Conservation (phyloP, 805 yeast genomes). For the Candida schatavii region DNA sequence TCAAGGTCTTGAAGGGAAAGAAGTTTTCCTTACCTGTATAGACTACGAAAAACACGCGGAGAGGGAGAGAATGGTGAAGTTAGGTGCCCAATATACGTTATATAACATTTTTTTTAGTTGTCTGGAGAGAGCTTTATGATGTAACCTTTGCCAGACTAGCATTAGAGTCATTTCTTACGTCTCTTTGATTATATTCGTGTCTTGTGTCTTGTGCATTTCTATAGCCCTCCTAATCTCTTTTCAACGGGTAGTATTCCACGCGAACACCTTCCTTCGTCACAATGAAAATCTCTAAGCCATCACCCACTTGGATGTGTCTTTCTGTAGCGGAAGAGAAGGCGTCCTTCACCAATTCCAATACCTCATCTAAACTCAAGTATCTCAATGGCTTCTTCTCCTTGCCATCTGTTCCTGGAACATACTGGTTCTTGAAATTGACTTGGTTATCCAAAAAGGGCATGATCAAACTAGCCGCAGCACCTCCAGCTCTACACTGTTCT, state of each 20-base stretch:
- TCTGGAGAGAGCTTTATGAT: no score
- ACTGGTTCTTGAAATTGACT: constrained; percentile 93
- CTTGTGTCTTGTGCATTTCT: no score
- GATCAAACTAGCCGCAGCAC: constrained; percentile 92
- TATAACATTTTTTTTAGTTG: no score
- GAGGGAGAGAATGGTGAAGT: background rate
- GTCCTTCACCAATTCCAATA: constrained; percentile 81
- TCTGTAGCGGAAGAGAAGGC: constrained; percentile 96
- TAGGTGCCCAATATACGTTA: no score
- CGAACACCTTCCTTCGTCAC: constrained; percentile 92
- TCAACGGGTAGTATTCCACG: constrained; percentile 78
- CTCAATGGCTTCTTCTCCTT: constrained; percentile 56
- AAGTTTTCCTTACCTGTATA: constrained; percentile 69
- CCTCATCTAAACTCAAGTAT: constrained; percentile 78
- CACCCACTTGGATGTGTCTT: constrained; percentile 98
- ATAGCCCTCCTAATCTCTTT: constrained; percentile 67
- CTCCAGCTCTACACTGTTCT: constrained; percentile 97
- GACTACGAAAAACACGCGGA: constrained; percentile 2
- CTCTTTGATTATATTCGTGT: no score
- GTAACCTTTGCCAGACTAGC: no score
- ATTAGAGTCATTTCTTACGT: no score
- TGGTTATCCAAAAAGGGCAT: constrained; percentile 98
- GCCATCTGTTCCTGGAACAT: constrained; percentile 75
- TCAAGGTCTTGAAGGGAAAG: constrained; percentile 71
- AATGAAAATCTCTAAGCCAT: constrained; percentile 85